Conservation (phyloP, 106 monocot species). For the Dendrobium nobile region DNA sequence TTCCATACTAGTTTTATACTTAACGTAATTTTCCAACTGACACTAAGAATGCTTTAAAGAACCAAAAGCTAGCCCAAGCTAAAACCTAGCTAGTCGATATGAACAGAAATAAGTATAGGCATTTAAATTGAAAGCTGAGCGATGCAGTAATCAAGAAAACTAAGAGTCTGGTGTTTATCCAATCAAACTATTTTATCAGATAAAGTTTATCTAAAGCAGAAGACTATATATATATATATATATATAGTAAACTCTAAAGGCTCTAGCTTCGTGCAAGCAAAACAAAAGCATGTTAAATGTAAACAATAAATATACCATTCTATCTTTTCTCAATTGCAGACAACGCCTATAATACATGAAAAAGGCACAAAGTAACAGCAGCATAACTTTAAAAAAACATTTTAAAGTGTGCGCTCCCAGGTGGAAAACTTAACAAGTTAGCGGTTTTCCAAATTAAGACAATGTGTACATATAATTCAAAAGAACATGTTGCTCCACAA, state of each 20-base stretch:
- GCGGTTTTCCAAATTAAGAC: neutral
- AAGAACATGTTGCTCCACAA: neutral
- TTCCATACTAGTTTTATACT: neutral
- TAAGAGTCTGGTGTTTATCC: neutral
- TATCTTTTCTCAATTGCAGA: neutral
- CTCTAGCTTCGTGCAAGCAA: neutral
- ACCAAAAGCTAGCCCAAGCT: neutral
- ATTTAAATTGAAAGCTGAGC: neutral
- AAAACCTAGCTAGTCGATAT: no score
- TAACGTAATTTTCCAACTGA: neutral
- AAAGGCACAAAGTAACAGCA: neutral
- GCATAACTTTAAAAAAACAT: neutral
- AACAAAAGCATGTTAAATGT: neutral
- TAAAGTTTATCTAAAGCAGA: neutral
- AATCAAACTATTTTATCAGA: neutral
- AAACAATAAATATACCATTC: neutral
- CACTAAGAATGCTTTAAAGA: neutral
- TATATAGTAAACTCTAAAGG: neutral
- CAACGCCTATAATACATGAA: neutral
- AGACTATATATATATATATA: neutral
- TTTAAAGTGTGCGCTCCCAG: neutral
- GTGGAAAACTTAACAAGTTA: neutral
- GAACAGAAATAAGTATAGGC: no score
- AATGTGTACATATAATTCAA: neutral
- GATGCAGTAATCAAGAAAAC: neutral